Conservation (phyloP, 2,329 filamentous ascomycete genomes). For the Parafenestella ontariensis region DNA sequence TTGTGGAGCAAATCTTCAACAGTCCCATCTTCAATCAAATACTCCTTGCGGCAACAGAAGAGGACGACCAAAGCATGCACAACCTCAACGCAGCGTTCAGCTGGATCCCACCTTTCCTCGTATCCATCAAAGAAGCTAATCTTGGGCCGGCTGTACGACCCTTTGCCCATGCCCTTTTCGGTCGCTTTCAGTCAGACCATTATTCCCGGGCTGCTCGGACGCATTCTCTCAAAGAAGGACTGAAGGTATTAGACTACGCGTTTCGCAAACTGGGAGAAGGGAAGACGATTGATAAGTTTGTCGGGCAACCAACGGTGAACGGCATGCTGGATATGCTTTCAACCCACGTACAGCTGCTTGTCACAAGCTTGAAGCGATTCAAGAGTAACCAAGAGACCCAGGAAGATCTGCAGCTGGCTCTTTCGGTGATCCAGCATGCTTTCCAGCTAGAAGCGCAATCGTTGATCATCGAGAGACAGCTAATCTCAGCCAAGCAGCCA, state of each 20-base stretch:
- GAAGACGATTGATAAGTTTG: constrained; percentile 44
- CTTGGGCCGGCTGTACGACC: constrained; percentile 81
- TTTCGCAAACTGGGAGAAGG: constrained; percentile 44
- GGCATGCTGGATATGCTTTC: constrained; percentile 71
- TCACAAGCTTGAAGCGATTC: constrained; percentile 41
- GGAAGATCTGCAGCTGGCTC: constrained; percentile 56
- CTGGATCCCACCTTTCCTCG: constrained; percentile 81
- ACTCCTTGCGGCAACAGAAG: constrained; percentile 56
- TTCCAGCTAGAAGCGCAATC: constrained; percentile 75
- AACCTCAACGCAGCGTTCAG: constrained; percentile 70
- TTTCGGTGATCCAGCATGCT: constrained; percentile 71
- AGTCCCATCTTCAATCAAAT: constrained; percentile 71
- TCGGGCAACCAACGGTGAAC: constrained; percentile 54
- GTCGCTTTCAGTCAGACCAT: constrained; percentile 63
- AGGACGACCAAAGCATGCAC: constrained; percentile 60
- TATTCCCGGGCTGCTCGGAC: constrained; percentile 66
- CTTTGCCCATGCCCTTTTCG: constrained; percentile 77
- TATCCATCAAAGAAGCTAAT: constrained; percentile 77
- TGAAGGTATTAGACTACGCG: constrained; percentile 45
- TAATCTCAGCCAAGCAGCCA: constrained; percentile 66
- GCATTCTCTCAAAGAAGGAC: constrained; percentile 68
- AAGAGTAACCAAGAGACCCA: constrained; percentile 31
- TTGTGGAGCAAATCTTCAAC: constrained; percentile 84
- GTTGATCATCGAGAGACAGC: constrained; percentile 71
- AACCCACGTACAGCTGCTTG: constrained; percentile 58